Evolutionary conservation across 2,329 filamentous ascomycete species (phyloP).

Genomic region (Pseudogymnoascus sp.): DNA sequence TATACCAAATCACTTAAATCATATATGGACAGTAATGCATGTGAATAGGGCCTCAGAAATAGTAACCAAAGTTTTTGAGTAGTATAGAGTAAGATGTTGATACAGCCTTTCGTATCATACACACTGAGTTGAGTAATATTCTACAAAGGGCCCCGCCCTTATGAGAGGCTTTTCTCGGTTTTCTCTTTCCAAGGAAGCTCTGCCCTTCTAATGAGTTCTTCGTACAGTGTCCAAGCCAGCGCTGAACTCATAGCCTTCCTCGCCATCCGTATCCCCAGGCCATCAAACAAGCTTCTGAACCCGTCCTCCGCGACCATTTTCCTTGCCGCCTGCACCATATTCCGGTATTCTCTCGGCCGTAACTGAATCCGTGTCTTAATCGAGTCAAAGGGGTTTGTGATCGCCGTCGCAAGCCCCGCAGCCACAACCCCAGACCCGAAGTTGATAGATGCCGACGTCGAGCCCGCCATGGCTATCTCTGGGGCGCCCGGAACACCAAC

Average conservation of each 20-base stretch:
- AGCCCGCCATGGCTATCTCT: constrained; percentile 21
- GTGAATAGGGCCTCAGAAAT: background rate
- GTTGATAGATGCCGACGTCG: constrained; percentile 62
- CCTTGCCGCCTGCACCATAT: constrained; percentile 68
- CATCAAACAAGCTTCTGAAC: constrained; percentile 71
- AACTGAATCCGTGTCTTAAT: constrained; percentile 93
- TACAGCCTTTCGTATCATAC: background rate
- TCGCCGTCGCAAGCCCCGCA: constrained; percentile 71
- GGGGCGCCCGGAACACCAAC: constrained; percentile 18
- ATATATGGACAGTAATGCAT: background rate
- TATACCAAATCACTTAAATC: constrained; percentile 1
- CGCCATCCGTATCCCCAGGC: constrained; percentile 76
- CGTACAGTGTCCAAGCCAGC: constrained; percentile 95
- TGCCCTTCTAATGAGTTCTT: constrained; percentile 76
- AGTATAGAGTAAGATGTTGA: background rate
- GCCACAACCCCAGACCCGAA: constrained; percentile 76
- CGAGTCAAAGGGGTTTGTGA: constrained; percentile 95
- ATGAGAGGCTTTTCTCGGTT: background rate
- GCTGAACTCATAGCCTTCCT: constrained; percentile 89
- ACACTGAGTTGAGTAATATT: background rate
- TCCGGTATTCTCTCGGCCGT: constrained; percentile 72
- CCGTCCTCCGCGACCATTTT: constrained; percentile 81
- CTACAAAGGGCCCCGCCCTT: background rate
- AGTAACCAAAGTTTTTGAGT: background rate
- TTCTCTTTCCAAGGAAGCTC: constrained; percentile 30